A percentile compares a stretch with the other conserved stretches of the same genome.
phyloP scores from a whole-genome alignment of 495 filamentous ascomycete genomes.

The Penicillium roqueforti region DNA sequence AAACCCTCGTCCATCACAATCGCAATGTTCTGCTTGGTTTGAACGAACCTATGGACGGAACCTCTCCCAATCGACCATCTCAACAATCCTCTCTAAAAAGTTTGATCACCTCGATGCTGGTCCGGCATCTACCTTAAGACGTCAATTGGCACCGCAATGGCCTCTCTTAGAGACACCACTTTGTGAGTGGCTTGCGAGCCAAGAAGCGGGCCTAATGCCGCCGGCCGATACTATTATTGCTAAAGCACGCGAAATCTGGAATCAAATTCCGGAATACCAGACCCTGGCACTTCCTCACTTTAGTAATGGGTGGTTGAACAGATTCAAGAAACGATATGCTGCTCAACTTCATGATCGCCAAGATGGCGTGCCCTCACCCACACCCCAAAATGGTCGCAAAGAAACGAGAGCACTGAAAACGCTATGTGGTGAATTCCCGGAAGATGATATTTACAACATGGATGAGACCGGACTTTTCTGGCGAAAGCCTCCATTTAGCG shows the following conservation, averaged over 20 bases:
- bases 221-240: constrained; percentile 8
- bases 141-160: constrained; percentile 10
- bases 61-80: constrained; percentile 6
- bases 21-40: constrained; percentile 8
- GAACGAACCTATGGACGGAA: not conserved
- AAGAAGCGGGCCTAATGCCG: constrained; percentile 1
- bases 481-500: constrained; percentile 15
- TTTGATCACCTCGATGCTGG: constrained; percentile 10
- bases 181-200: constrained; percentile 14
- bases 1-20: constrained; percentile 3
- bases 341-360: constrained; percentile 2
- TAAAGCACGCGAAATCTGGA: constrained; percentile 21
- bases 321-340: constrained; percentile 20
- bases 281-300: constrained; percentile 17
- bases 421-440: constrained; percentile 15
- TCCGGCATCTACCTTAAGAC: not conserved
- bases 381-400: not conserved
- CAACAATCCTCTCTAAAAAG: constrained; percentile 4
- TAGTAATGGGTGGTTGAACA: constrained; percentile 21
- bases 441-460: constrained; percentile 26
- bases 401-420: constrained; percentile 14
- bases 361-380: not conserved
- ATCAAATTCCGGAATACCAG: constrained; percentile 15
- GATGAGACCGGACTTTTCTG: constrained; percentile 26
- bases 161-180: constrained; percentile 17